phyloP scores from a whole-genome alignment of 495 filamentous ascomycete genomes.

The Halenospora varia region DNA sequence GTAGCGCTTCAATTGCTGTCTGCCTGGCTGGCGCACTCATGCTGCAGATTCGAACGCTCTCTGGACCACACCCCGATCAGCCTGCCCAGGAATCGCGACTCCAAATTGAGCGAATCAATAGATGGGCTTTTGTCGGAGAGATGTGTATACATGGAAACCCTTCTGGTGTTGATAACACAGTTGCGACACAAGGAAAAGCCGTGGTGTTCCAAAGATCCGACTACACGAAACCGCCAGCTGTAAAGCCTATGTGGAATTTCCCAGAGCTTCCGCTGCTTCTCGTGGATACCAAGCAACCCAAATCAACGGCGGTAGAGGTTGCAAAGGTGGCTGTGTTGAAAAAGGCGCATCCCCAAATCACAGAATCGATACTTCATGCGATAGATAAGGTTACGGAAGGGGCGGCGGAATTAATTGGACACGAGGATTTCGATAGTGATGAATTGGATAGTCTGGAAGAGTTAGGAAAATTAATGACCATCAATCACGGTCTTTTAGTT shows the following conservation, averaged over 20 bases:
- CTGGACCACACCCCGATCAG: conserved; percentile 87
- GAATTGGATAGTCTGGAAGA: conserved; percentile 55
- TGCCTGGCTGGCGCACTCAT: conserved; percentile 85
- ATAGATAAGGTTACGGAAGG: conserved; percentile 78
- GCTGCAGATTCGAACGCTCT: conserved; percentile 79
- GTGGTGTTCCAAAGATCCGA: conserved; percentile 82
- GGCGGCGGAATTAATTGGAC: conserved; percentile 64
- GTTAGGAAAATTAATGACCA: conserved; percentile 80
- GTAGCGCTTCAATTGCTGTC: conserved; percentile 87
- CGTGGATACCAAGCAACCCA: conserved; percentile 78
- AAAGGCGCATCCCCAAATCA: conserved; percentile 63
- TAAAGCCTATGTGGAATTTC: conserved; percentile 77
- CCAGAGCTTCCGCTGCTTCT: conserved; percentile 86
- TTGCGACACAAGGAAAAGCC: conserved; percentile 85
- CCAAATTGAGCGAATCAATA: conserved; percentile 91
- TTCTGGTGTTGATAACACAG: conserved; percentile 97
- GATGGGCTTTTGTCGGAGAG: conserved; percentile 96
- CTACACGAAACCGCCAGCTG: conserved; percentile 69
- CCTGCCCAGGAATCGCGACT: conserved; percentile 71
- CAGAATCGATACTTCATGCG: conserved; percentile 71
- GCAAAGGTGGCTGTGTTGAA: conserved; percentile 76
- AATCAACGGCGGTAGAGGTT: conserved; percentile 79
- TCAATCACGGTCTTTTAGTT: conserved; percentile 89
- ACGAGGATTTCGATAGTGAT: conserved; percentile 56
- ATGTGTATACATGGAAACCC: conserved; percentile 97